phyloP scores from a whole-genome alignment of 768 basidiomycete species.

The Sistotremastrum niveocremeum region DNA sequence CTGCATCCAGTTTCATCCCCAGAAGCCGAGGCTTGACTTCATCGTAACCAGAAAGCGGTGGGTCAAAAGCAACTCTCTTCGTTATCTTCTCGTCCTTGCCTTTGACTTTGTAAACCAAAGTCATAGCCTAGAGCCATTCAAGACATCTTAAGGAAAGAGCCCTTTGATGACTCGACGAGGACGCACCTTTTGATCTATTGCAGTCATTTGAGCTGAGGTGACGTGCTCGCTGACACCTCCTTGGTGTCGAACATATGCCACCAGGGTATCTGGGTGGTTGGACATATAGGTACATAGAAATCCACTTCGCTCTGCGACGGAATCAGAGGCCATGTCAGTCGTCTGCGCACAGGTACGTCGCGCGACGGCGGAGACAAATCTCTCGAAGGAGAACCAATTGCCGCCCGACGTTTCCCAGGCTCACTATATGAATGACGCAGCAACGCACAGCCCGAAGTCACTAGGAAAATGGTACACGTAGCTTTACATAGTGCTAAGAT shows the following conservation, averaged over 20 bases:
- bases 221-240: slow-evolving; percentile 46
- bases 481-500: no score
- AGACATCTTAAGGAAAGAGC: neutral
- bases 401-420: no score
- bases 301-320: slow-evolving; percentile 59
- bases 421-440: no score
- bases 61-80: slow-evolving; percentile 48
- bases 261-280: slow-evolving; percentile 69
- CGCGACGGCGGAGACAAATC: no score
- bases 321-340: slow-evolving; percentile 38
- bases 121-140: slow-evolving; percentile 42
- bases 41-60: slow-evolving; percentile 60
- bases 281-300: slow-evolving; percentile 82
- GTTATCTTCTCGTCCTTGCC: slow-evolving; percentile 26
- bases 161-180: neutral
- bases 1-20: slow-evolving; percentile 68
- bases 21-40: slow-evolving; percentile 72
- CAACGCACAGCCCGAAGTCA: no score
- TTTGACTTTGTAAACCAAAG: slow-evolving; percentile 47
- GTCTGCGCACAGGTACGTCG: neutral
- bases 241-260: slow-evolving; percentile 70
- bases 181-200: slow-evolving; percentile 51
- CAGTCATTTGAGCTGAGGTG: slow-evolving; percentile 52
- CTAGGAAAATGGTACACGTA: no score
- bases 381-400: no score